phyloP scores from a whole-genome alignment of 306 rosid species.

The Begonia peltatifolia region DNA sequence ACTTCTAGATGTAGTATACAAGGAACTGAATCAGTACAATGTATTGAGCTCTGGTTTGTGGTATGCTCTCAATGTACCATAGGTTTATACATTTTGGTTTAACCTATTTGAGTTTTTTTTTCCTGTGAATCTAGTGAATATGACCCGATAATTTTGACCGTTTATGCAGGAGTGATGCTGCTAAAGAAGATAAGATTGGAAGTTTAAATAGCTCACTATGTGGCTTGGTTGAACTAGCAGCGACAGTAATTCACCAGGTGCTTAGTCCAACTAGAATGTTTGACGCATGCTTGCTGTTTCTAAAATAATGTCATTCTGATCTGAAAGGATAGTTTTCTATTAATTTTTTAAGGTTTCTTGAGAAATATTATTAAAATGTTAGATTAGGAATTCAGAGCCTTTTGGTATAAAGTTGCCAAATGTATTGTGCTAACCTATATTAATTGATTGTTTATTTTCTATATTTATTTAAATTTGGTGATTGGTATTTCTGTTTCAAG shows the following conservation, averaged over 20 bases:
- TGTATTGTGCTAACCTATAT: too few relatives aligned
- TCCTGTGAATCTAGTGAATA: constrained; percentile 7
- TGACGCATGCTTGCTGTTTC: too few relatives aligned
- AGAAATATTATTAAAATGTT: too few relatives aligned
- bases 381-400: too few relatives aligned
- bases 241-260: constrained; percentile 66
- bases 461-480: too few relatives aligned
- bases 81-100: constrained; percentile 1
- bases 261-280: constrained; percentile 2
- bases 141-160: constrained; percentile 5
- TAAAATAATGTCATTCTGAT: too few relatives aligned
- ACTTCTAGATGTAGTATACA: constrained; percentile 66
- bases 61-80: constrained; percentile 25
- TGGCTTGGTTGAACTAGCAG: constrained; percentile 78
- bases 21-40: constrained; percentile 83
- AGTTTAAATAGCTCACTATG: constrained; percentile 51
- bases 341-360: too few relatives aligned
- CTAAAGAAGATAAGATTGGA: constrained; percentile 76
- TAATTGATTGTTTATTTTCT: too few relatives aligned
- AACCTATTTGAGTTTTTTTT: constrained; percentile 11
- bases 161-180: constrained; percentile 52
- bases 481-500: too few relatives aligned
- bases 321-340: too few relatives aligned
- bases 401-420: too few relatives aligned
- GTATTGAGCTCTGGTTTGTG: constrained; percentile 34